Evolutionary conservation across 768 basidiomycete species (phyloP).

Genomic region (Strobilomyces dryophilus): DNA sequence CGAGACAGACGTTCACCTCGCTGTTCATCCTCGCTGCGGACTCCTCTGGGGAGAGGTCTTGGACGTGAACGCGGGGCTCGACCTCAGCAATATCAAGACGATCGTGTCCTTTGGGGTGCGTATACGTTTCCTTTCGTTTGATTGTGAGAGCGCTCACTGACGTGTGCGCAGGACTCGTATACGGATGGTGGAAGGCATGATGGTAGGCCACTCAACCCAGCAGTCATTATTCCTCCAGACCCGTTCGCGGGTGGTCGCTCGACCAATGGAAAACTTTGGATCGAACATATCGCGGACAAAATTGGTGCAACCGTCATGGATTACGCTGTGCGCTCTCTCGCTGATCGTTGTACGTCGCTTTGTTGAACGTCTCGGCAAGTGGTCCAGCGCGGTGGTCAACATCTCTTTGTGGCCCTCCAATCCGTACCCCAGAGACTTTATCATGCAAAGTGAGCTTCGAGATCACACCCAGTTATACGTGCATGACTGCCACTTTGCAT

Average conservation of each 20-base stretch:
- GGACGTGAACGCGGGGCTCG: constrained; percentile 48
- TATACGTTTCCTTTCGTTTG: background rate
- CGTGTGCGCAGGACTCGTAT: constrained; percentile 39
- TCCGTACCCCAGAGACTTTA: constrained; percentile 43
- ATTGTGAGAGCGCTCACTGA: background rate
- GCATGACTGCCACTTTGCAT: background rate
- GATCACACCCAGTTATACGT: background rate
- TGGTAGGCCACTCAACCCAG: constrained; percentile 39
- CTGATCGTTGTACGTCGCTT: background rate
- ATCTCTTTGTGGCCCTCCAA: constrained; percentile 50
- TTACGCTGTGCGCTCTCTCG: constrained; percentile 40
- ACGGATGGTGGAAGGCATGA: constrained; percentile 48
- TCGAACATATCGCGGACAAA: constrained; percentile 41
- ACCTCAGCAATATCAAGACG: constrained; percentile 35
- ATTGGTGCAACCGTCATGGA: constrained; percentile 42
- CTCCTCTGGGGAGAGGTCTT: constrained; percentile 35
- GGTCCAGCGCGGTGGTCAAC: constrained; percentile 43
- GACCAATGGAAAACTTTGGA: constrained; percentile 50
- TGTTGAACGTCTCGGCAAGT: constrained; percentile 13
- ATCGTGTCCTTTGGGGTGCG: constrained; percentile 52
- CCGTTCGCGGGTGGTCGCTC: constrained; percentile 47
- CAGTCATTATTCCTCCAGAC: constrained; percentile 40
- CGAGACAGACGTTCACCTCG: constrained; percentile 35
- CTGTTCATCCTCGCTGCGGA: constrained; percentile 44
- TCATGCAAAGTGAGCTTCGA: constrained; percentile 38